Conservation (phyloP, 2,329 filamentous ascomycete genomes). For the Bipolaris sorokiniana region DNA sequence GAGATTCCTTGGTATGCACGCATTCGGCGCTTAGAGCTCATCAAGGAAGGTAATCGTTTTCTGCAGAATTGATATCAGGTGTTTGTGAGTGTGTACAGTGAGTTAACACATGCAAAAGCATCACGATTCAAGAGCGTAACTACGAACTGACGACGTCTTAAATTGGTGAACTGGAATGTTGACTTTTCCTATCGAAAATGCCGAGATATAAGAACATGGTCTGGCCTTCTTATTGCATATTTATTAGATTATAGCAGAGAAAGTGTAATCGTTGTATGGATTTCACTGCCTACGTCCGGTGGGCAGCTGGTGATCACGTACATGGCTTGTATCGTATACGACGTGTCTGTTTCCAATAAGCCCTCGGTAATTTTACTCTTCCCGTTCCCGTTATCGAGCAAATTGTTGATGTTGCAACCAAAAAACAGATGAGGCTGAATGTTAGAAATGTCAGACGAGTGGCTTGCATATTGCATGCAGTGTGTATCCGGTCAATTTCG, state of each 20-base stretch:
- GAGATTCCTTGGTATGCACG: not conserved
- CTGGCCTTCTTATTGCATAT: not conserved
- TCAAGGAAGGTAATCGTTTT: too few relatives aligned
- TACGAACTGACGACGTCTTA: too few relatives aligned
- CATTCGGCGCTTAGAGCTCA: too few relatives aligned
- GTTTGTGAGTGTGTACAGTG: not conserved
- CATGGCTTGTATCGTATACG: not conserved
- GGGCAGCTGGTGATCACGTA: not conserved
- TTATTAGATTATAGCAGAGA: not conserved
- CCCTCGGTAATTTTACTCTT: not conserved
- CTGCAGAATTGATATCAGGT: not conserved
- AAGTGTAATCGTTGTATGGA: not conserved
- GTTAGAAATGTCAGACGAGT: slow-evolving; percentile 12
- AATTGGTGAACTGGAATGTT: not conserved
- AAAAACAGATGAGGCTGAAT: slow-evolving; percentile 21
- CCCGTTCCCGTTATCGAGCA: too few relatives aligned
- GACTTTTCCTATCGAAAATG: not conserved
- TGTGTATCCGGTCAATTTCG: slow-evolving; percentile 24
- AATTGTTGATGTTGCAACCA: slow-evolving; percentile 1
- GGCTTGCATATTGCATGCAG: slow-evolving; percentile 14
- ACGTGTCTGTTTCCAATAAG: not conserved
- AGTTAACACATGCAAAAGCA: not conserved
- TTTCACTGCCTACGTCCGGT: not conserved
- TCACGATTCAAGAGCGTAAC: not conserved
- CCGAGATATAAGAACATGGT: not conserved